phyloP scores from a whole-genome alignment of 2,329 filamentous ascomycete genomes.

The Colletotrichum sp. region DNA sequence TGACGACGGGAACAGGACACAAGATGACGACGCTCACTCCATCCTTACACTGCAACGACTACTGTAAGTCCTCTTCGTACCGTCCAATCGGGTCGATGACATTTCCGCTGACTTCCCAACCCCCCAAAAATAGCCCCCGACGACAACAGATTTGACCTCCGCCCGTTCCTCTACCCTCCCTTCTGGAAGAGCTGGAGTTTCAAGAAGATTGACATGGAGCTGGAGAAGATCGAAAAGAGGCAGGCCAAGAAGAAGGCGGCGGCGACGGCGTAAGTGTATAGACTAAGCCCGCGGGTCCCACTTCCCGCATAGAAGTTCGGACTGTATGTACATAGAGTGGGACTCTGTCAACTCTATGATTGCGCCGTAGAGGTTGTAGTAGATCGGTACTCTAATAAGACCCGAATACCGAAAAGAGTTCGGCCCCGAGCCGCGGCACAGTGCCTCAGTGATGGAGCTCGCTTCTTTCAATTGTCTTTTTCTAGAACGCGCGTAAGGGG shows the following conservation, averaged over 20 bases:
- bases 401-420: not conserved
- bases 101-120: not conserved
- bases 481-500: not conserved
- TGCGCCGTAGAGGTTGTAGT: not conserved
- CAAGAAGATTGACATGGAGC: constrained; percentile 42
- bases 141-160: constrained; percentile 31
- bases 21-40: constrained; percentile 23
- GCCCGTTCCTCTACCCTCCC: constrained; percentile 33
- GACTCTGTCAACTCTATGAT: not conserved
- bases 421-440: not conserved
- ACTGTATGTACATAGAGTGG: not conserved
- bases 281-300: not conserved
- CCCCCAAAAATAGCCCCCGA: constrained; percentile 25
- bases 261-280: constrained; percentile 12
- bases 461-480: not conserved
- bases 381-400: not conserved
- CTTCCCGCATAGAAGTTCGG: not conserved
- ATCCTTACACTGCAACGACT: constrained; percentile 21
- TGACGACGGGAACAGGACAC: constrained; percentile 4
- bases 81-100: not conserved
- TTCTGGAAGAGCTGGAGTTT: constrained; percentile 40
- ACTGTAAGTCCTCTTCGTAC: not conserved
- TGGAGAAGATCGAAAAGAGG: constrained; percentile 35
- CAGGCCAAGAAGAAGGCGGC: not conserved
- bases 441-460: not conserved